Percentiles rank a stretch among this genome's conserved stretches.
These are phyloP conservation scores for Coemansia furcata DNA, from an alignment of 192 early-diverging fungal genomes.

Conservation along the genomic window DNA sequence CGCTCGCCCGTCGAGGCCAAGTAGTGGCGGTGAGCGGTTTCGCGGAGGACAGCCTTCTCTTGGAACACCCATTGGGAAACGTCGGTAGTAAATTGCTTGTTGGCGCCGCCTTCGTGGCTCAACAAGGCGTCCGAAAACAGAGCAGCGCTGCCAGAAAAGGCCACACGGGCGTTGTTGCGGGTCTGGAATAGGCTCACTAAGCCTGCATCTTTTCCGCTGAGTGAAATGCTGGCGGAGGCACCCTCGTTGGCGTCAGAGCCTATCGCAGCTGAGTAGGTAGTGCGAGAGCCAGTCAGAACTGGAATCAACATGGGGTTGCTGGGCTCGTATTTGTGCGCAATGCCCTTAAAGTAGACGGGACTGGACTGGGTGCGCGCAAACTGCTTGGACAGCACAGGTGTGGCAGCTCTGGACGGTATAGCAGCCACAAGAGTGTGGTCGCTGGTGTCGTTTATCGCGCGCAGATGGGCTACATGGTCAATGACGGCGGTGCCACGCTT, in stretches of 20 bases:
- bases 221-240: constrained; percentile 19
- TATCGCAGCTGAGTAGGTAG: constrained; percentile 60
- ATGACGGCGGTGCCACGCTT: constrained; percentile 63
- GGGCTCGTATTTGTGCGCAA: constrained; percentile 67
- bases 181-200: constrained; percentile 88
- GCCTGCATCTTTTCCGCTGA: constrained; percentile 62
- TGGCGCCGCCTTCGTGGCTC: constrained; percentile 49
- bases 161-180: constrained; percentile 81
- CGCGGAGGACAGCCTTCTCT: constrained; percentile 79
- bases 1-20: constrained; percentile 63
- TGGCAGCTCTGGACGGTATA: constrained; percentile 39
- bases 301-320: constrained; percentile 67
- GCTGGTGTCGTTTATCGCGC: constrained; percentile 30
- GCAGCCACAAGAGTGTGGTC: constrained; percentile 62
- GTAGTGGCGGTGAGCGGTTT: constrained; percentile 55
- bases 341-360: constrained; percentile 67
- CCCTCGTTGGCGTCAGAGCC: background rate
- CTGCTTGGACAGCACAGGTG: constrained; percentile 31
- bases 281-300: constrained; percentile 55
- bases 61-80: constrained; percentile 88
- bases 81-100: constrained; percentile 71
- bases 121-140: constrained; percentile 79
- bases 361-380: constrained; percentile 1
- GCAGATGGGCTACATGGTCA: constrained; percentile 66
- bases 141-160: constrained; percentile 76